These are phyloP conservation scores for Calonectria hongkongensis DNA, from an alignment of 2,329 filamentous ascomycete genomes.

Conservation along the genomic window DNA sequence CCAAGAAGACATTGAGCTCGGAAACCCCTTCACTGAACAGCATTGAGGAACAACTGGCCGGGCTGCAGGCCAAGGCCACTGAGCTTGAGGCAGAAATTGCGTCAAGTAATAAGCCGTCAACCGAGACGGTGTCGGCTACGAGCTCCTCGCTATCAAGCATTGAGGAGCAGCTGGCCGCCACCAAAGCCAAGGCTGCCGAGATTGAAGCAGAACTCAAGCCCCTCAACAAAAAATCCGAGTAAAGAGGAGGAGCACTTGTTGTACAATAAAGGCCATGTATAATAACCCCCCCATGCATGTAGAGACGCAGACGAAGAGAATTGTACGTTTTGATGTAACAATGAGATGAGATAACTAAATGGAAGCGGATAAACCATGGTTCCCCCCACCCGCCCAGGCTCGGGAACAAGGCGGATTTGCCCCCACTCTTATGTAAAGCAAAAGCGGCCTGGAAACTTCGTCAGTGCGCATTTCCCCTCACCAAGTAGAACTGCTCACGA, in stretches of 20 bases:
- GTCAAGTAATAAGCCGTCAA: conserved; percentile 4
- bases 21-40: conserved; percentile 6
- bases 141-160: conserved; percentile 43
- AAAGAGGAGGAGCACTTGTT: conserved; percentile 40
- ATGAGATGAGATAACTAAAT: neutral
- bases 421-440: conserved; percentile 37
- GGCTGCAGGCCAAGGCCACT: conserved; percentile 29
- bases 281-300: conserved; percentile 46
- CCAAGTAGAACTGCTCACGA: conserved; percentile 60
- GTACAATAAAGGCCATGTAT: conserved; percentile 50
- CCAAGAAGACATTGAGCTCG: conserved; percentile 39
- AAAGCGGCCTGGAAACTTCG: conserved; percentile 37
- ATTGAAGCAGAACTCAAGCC: conserved; percentile 50
- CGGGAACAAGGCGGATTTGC: conserved; percentile 21
- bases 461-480: conserved; percentile 60
- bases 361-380: conserved; percentile 36
- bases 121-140: neutral
- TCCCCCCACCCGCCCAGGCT: neutral
- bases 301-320: conserved; percentile 41
- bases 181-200: conserved; percentile 45
- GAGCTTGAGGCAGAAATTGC: conserved; percentile 37
- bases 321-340: conserved; percentile 11
- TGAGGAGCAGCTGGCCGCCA: conserved; percentile 47
- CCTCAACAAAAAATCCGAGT: conserved; percentile 47
- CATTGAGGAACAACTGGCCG: conserved; percentile 38